Conservation (phyloP, 1,284 basidiomycete species). For the Grifola frondosa region DNA sequence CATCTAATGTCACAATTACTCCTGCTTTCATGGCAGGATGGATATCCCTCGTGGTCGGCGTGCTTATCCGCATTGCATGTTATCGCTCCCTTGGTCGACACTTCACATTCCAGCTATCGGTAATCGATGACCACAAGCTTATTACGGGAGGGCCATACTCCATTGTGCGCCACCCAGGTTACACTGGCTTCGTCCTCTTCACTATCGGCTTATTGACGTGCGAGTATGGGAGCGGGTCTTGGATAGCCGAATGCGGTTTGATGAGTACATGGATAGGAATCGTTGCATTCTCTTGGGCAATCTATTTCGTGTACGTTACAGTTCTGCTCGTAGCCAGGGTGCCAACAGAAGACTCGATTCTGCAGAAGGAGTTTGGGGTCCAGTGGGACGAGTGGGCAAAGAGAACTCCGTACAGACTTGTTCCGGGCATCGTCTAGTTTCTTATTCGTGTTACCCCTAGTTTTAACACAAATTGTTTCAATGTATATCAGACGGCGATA, state of each 20-base stretch:
- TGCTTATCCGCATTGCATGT: constrained; percentile 9
- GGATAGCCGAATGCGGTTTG: constrained; percentile 3
- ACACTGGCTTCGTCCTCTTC: constrained; percentile 4
- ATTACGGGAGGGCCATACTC: constrained; percentile 9
- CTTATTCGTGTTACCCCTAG: constrained; percentile 3
- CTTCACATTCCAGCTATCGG: constrained; percentile 15
- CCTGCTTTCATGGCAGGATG: background rate
- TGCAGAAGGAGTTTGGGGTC: constrained; percentile 16
- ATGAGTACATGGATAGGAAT: background rate
- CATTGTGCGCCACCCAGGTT: constrained; percentile 9
- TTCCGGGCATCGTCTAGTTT: constrained; percentile 15
- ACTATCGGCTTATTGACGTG: constrained; percentile 1
- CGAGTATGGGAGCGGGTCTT: constrained; percentile 3
- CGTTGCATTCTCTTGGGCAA: background rate
- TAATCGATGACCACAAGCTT: constrained; percentile 10
- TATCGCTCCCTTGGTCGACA: constrained; percentile 7
- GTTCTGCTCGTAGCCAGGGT: background rate
- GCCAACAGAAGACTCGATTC: constrained; percentile 13
- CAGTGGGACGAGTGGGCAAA: constrained; percentile 22
- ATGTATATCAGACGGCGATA: no score
- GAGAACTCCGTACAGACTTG: constrained; percentile 14
- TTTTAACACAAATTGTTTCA: no score
- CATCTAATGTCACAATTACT: background rate
- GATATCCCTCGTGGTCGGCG: constrained; percentile 1
- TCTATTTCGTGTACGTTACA: background rate